Evolutionary conservation across 1,284 basidiomycete genomes (phyloP), one percentile per base, ranked within the genome.

Genomic region (Ustilago bromivora): DNA sequence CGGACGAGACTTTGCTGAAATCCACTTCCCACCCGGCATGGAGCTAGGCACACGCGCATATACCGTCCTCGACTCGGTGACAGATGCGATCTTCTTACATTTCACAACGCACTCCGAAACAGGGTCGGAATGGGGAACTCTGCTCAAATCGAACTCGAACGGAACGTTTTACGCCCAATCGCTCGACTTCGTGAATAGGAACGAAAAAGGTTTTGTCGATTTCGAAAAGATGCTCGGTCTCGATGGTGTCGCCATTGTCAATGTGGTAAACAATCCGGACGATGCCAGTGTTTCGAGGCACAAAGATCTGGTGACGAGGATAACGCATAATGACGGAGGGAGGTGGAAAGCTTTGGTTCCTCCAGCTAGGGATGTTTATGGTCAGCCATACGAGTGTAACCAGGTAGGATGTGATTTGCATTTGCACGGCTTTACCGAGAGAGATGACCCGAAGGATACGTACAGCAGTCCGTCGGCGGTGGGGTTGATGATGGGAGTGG

Each of bases 211-310:
- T 15, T 98, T 90, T 81, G 96, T 96, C 54, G 97, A 99, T 87
- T 99, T 99, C 82, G 96, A 99, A 88, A 99, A 98, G 89, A 93
- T 98, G 90, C 91, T 93, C 69, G 96, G 95, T 2, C 87, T 99
- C 57, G 96, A 99, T 86, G 96, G 96, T 0, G 96, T 99, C 75
- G 95, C 95, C 8, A 88, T 99, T 52, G 90, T 96, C 80, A 99
- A 99, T 83, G 86, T 98, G 40, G 94, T 99, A 3, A 87, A 91
- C 15, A 97, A 99, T 84, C 89, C 94, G 0, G 88, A 90, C 0
- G 92, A 94, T 61, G 94, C 94, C 0, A 88, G 89, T 1, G 84
- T 97, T 4, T 91, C 91, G 3, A 91, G 92, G 6, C 88, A 86
- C 54, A 99, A 99, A 88, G 88, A 90, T 67, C 87, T 99, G 12